phyloP scores from a whole-genome alignment of 306 rosid genomes.

The Geum urbanum region DNA sequence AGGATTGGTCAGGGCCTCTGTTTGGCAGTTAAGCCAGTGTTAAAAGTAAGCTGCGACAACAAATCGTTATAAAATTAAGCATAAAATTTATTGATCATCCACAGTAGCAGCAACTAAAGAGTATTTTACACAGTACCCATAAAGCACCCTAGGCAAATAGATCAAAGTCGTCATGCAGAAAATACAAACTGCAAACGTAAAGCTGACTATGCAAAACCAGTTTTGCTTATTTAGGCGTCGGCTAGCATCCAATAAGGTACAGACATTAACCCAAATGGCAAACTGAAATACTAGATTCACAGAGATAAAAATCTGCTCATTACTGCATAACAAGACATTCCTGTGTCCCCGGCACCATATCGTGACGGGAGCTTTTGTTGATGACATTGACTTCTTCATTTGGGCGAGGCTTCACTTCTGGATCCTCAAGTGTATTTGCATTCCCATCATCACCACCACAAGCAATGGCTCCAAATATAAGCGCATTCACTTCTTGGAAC shows the following conservation, averaged over 20 bases:
- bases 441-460: slow-evolving; percentile 22
- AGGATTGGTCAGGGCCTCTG: slow-evolving; percentile 9
- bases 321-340: slow-evolving; percentile 70
- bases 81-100: too few species aligned
- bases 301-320: slow-evolving; percentile 15
- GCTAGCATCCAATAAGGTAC: slow-evolving; percentile 27
- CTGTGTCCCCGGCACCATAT: slow-evolving; percentile 46
- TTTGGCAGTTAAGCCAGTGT: neutral
- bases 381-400: slow-evolving; percentile 33
- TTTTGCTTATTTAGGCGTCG: slow-evolving; percentile 36
- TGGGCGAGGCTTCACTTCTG: slow-evolving; percentile 12
- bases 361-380: slow-evolving; percentile 28
- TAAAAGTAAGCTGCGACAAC: neutral
- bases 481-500: slow-evolving; percentile 73
- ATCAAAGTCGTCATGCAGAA: slow-evolving; percentile 20
- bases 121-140: slow-evolving; percentile 24
- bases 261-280: slow-evolving; percentile 24
- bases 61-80: neutral
- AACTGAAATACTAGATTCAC: slow-evolving; percentile 29
- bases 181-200: slow-evolving; percentile 3
- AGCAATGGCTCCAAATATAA: slow-evolving; percentile 63
- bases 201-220: slow-evolving; percentile 26
- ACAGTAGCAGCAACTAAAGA: too few species aligned
- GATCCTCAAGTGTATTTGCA: slow-evolving; percentile 11
- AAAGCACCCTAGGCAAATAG: slow-evolving; percentile 12